These are phyloP conservation scores for Ammopiptanthus mongolicus DNA, from an alignment of 306 rosid genomes.

Conservation along the genomic window DNA sequence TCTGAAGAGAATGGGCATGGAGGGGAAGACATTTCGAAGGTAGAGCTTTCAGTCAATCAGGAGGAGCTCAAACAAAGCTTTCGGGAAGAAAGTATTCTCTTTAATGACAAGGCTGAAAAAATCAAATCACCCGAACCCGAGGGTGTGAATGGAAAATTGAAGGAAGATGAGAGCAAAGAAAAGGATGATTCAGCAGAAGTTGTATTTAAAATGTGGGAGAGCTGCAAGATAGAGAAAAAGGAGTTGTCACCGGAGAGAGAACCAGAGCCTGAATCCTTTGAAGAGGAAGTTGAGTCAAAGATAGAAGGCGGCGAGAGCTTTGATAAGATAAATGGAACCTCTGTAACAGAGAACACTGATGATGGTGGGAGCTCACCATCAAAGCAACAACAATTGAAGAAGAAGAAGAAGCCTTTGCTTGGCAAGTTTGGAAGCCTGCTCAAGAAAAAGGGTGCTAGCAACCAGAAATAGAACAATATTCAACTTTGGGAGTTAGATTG, in stretches of 20 bases:
- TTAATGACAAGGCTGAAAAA: slow-evolving; percentile 36
- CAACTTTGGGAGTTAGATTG: slow-evolving; percentile 34
- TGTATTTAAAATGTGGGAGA: slow-evolving; percentile 89
- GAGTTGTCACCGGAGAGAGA: slow-evolving; percentile 88
- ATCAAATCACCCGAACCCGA: slow-evolving; percentile 27
- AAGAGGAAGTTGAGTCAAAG: slow-evolving; percentile 70
- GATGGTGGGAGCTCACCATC: slow-evolving; percentile 52
- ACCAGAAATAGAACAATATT: slow-evolving; percentile 51
- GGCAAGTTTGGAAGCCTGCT: slow-evolving; percentile 88
- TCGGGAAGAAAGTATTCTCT: slow-evolving; percentile 36
- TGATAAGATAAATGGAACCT: slow-evolving; percentile 62
- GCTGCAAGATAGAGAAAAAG: slow-evolving; percentile 93
- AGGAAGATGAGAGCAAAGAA: slow-evolving; percentile 47
- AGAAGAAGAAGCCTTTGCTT: slow-evolving; percentile 85
- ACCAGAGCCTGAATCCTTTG: slow-evolving; percentile 64
- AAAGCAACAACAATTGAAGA: slow-evolving; percentile 70
- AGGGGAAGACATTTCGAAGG: slow-evolving; percentile 58
- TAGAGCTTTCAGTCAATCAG: slow-evolving; percentile 33
- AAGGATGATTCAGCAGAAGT: slow-evolving; percentile 58
- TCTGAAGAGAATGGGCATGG: slow-evolving; percentile 89
- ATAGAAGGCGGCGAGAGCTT: slow-evolving; percentile 46
- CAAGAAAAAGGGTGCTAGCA: slow-evolving; percentile 75
- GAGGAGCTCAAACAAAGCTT: slow-evolving; percentile 39
- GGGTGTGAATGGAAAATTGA: slow-evolving; percentile 41
- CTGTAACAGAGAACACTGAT: slow-evolving; percentile 43